These are phyloP conservation scores for Zalaria obscura DNA, from an alignment of 2,329 filamentous ascomycete genomes.

Conservation along the genomic window DNA sequence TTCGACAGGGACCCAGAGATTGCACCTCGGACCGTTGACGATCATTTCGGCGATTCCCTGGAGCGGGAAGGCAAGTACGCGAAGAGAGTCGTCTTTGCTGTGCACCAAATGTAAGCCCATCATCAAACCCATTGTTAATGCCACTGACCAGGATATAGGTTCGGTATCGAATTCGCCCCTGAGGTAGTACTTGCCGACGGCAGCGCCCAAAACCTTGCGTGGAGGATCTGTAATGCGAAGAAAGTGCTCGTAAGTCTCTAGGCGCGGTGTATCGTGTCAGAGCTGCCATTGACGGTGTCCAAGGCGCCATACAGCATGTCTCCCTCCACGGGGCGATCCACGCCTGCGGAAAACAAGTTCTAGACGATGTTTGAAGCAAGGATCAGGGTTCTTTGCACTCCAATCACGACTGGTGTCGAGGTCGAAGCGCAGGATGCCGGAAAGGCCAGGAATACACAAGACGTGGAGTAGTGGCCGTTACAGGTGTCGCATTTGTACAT, in stretches of 20 bases:
- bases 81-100: slow-evolving; percentile 80
- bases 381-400: no score
- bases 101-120: slow-evolving; percentile 68
- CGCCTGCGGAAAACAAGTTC: slow-evolving; percentile 8
- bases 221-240: slow-evolving; percentile 92
- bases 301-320: slow-evolving; percentile 36
- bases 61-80: slow-evolving; percentile 83
- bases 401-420: no score
- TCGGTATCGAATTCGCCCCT: slow-evolving; percentile 88
- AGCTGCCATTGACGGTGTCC: neutral
- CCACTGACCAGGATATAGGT: slow-evolving; percentile 26
- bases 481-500: no score
- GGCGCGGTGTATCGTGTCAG: neutral
- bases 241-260: slow-evolving; percentile 65
- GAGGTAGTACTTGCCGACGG: slow-evolving; percentile 88
- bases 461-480: no score
- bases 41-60: slow-evolving; percentile 72
- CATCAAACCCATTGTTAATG: neutral
- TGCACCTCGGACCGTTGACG: slow-evolving; percentile 64
- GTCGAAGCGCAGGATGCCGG: no score
- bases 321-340: slow-evolving; percentile 21
- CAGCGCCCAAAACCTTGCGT: slow-evolving; percentile 77
- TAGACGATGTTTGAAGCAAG: neutral
- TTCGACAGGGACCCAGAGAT: slow-evolving; percentile 86
- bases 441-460: no score